A percentile compares a stretch with the other conserved stretches of the same genome.
Conservation (phyloP, 2,329 filamentous ascomycete species). For the Sclerotinia subarctica region DNA sequence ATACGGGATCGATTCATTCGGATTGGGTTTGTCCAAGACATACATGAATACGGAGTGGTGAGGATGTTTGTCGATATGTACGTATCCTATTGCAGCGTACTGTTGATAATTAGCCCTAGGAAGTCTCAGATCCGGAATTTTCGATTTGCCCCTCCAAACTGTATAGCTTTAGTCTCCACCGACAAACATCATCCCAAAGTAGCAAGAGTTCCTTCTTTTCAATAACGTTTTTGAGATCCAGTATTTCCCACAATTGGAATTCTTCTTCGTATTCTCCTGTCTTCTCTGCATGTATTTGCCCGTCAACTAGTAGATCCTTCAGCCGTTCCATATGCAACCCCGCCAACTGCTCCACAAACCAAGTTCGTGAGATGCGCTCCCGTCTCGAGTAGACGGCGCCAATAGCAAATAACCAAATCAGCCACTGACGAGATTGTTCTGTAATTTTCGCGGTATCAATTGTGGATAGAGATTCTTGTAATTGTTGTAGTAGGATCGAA, state of each 20-base stretch:
- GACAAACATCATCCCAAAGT: constrained; percentile 12
- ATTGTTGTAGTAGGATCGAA: constrained; percentile 25
- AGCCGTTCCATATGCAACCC: constrained; percentile 9
- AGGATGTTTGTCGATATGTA: constrained; percentile 1
- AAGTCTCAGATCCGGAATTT: neutral
- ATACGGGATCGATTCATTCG: neutral
- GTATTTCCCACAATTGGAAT: neutral
- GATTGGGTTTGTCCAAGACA: neutral
- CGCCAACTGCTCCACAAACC: constrained; percentile 16
- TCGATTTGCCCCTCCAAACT: neutral
- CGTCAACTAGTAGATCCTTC: neutral
- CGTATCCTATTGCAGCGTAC: neutral
- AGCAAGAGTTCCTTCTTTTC: constrained; percentile 10
- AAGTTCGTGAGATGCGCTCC: constrained; percentile 1
- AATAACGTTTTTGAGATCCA: neutral
- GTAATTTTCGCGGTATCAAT: constrained; percentile 14
- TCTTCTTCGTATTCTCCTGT: neutral
- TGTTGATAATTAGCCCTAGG: neutral
- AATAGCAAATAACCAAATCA: constrained; percentile 16
- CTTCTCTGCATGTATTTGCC: constrained; percentile 4
- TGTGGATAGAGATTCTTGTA: constrained; percentile 21
- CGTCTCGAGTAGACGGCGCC: constrained; percentile 11
- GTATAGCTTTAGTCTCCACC: neutral
- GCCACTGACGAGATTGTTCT: neutral
- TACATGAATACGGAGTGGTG: neutral